phyloP scores from a whole-genome alignment of 2,329 filamentous ascomycete species.

The Fusarium annulatum region DNA sequence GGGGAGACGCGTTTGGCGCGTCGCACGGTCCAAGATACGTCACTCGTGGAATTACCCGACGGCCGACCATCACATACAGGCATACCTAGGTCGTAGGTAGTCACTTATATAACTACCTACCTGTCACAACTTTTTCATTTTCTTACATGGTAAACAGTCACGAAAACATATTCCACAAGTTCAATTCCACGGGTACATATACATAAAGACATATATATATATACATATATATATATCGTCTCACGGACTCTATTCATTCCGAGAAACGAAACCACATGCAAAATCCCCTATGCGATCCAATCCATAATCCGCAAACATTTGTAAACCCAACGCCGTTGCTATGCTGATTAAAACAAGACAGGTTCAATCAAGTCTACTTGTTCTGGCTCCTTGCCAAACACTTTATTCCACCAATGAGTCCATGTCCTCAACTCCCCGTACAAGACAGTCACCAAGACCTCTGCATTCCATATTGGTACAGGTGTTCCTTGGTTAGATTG shows the following conservation, averaged over 20 bases:
- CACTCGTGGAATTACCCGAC: slow-evolving; percentile 41
- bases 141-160: too few relatives aligned
- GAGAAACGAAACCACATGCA: slow-evolving; percentile 22
- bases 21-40: slow-evolving; percentile 38
- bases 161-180: too few relatives aligned
- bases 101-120: too few relatives aligned
- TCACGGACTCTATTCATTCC: neutral
- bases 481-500: slow-evolving; percentile 52
- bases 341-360: slow-evolving; percentile 46
- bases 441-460: slow-evolving; percentile 48
- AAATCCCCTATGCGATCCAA: slow-evolving; percentile 4
- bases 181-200: neutral
- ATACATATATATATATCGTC: too few relatives aligned
- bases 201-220: neutral
- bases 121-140: neutral
- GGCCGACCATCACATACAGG: slow-evolving; percentile 14
- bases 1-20: slow-evolving; percentile 47
- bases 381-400: slow-evolving; percentile 22
- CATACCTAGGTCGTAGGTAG: neutral
- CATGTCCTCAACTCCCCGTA: slow-evolving; percentile 48
- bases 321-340: slow-evolving; percentile 34
- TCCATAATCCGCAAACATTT: slow-evolving; percentile 11
- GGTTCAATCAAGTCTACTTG: slow-evolving; percentile 4
- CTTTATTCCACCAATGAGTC: slow-evolving; percentile 49
- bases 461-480: slow-evolving; percentile 47